A percentile compares a stretch with the other conserved stretches of the same genome.
These are phyloP conservation scores for Magnaporthiopsis incrustans DNA, from an alignment of 2,329 filamentous ascomycete species.

Conservation along the genomic window DNA sequence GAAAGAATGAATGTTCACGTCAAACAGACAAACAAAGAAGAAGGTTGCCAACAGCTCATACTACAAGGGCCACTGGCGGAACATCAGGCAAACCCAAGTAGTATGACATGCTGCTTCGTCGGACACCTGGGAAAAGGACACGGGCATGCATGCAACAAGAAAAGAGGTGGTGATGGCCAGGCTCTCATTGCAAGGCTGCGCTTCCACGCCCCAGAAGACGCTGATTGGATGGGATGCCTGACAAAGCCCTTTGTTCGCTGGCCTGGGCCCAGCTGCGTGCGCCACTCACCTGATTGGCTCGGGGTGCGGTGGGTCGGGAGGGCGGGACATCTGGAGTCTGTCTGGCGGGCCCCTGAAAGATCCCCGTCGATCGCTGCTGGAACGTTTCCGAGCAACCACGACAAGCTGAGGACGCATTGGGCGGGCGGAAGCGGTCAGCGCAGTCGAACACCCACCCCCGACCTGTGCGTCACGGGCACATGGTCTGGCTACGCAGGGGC, in stretches of 20 bases:
- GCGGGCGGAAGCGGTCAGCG: not conserved
- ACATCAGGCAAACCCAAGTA: not conserved
- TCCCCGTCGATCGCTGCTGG: not conserved
- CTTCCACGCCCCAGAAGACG: not conserved
- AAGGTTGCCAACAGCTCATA: too few relatives aligned
- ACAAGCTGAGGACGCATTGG: too few relatives aligned
- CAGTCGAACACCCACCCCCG: not conserved
- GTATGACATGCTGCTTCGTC: not conserved
- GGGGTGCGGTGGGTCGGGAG: too few relatives aligned
- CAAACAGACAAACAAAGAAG: too few relatives aligned
- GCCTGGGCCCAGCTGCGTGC: too few relatives aligned
- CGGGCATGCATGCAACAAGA: too few relatives aligned
- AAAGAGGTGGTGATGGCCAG: not conserved
- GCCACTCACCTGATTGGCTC: slow-evolving; percentile 4
- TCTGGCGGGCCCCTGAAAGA: not conserved
- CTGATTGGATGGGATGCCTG: not conserved
- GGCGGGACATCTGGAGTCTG: not conserved
- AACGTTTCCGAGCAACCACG: slow-evolving; percentile 1
- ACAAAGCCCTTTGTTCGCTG: not conserved
- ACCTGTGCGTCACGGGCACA: not conserved
- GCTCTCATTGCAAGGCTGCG: not conserved
- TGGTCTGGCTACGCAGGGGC: not conserved
- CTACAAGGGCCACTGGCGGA: not conserved
- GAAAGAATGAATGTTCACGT: too few relatives aligned
- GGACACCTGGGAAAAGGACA: not conserved